Evolutionary conservation across 768 basidiomycete genomes (phyloP), one percentile per base, ranked within the genome.

Genomic region (Leccinum subtestaceum): DNA sequence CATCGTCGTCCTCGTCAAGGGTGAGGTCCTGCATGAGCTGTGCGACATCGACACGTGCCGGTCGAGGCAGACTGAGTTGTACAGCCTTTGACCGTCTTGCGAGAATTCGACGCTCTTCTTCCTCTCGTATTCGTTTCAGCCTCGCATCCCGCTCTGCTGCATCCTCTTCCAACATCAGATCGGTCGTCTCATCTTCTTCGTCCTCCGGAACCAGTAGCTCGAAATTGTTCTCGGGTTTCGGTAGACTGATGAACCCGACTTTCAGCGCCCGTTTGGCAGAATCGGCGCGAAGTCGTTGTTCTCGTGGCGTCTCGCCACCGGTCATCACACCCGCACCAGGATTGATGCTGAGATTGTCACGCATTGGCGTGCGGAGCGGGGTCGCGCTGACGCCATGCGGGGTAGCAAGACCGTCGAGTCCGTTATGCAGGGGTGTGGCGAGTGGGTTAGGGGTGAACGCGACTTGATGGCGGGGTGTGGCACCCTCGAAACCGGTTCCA

Each of bases 381-480:
- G 96, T 97, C 0, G 84, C 83, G 21, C 84, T 78, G 17, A 81
- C 75, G 2, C 71, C 75, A 11, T 81, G 78, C 23, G 89, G 87
- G 0, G 87, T 89, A 1, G 77, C 79, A 32, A 84, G 82, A 11
- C 76, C 73, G 4, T 71, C 76, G 5, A 69, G 68, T 15, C 72
- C 82, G 7, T 73, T 74, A 32, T 82, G 85, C 63, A 86, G 67
- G 6, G 94, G 95, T 0, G 96, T 97, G 15, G 91, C 91, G 10
- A 98, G 85, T 5, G 96, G 97, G 76, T 98, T 99, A 4, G 97
- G 97, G 0, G 97, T 99, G 62, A 95, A 94, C 0, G 92, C 83
- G 29, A 91, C 88, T 64, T 87, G 86, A 65, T 93, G 93, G 21
- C 84, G 87, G n/a, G 97, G 97, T 4, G 96, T 98, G 0, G 95